Evolutionary conservation across 2,329 filamentous ascomycete species (phyloP).

Genomic region (Lecanoromycetidae sp.): DNA sequence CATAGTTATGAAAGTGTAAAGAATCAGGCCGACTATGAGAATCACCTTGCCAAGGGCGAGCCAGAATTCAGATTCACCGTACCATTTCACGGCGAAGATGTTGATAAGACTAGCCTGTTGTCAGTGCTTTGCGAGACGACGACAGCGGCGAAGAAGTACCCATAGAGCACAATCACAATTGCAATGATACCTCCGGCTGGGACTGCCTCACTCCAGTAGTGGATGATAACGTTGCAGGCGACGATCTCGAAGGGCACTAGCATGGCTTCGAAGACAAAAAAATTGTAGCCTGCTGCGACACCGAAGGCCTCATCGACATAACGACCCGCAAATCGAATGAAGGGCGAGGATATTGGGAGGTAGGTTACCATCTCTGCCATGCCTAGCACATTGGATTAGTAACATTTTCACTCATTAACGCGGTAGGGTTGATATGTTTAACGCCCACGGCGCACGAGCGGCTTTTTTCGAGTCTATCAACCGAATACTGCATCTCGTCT

Average conservation of each 20-base stretch:
- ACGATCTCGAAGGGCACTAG: slow-evolving; percentile 42
- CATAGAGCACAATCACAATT: slow-evolving; percentile 34
- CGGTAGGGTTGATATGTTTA: too few species aligned
- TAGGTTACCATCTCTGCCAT: slow-evolving; percentile 44
- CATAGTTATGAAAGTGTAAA: slow-evolving; percentile 74
- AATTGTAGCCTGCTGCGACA: slow-evolving; percentile 57
- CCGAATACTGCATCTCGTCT: too few species aligned
- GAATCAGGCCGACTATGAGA: slow-evolving; percentile 56
- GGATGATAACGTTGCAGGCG: slow-evolving; percentile 38
- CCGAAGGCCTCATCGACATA: slow-evolving; percentile 67
- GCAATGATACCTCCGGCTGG: slow-evolving; percentile 37
- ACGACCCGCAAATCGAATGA: slow-evolving; percentile 64
- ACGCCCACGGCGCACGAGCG: too few species aligned
- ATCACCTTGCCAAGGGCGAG: slow-evolving; percentile 60
- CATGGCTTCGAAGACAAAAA: slow-evolving; percentile 40
- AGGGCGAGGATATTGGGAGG: slow-evolving; percentile 63
- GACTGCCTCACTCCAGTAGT: slow-evolving; percentile 37
- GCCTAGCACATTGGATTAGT: slow-evolving; percentile 20
- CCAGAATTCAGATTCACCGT: slow-evolving; percentile 67
- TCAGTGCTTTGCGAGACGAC: background rate
- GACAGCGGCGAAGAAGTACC: slow-evolving; percentile 21
- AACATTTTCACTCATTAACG: background rate
- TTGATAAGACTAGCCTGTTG: slow-evolving; percentile 43
- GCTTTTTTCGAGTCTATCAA: too few species aligned
- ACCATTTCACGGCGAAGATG: slow-evolving; percentile 59